Conservation (phyloP, 495 filamentous ascomycete species). For the Penicillium manginii region DNA sequence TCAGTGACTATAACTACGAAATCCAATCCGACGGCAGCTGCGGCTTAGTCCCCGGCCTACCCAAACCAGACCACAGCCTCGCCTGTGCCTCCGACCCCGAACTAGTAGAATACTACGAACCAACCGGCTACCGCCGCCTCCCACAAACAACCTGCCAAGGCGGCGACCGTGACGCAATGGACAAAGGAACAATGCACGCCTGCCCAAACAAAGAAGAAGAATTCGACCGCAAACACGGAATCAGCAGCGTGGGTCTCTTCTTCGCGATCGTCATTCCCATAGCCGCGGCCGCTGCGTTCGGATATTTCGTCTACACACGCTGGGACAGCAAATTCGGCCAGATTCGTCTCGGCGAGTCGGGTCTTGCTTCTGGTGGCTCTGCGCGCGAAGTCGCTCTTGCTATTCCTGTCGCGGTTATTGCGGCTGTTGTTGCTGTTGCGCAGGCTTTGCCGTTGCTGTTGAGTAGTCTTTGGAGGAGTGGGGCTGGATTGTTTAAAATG, state of each 20-base stretch:
- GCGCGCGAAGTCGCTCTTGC: conserved; percentile 67
- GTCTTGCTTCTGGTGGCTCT: neutral
- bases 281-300: conserved; percentile 64
- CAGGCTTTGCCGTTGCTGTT: conserved; percentile 74
- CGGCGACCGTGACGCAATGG: conserved; percentile 66
- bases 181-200: conserved; percentile 59
- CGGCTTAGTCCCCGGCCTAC: conserved; percentile 68
- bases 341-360: conserved; percentile 74
- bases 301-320: conserved; percentile 84
- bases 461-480: conserved; percentile 67
- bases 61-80: conserved; percentile 64
- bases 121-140: conserved; percentile 89
- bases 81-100: conserved; percentile 70
- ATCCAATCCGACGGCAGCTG: conserved; percentile 75
- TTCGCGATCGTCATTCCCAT: conserved; percentile 80
- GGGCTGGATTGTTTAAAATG: conserved; percentile 45
- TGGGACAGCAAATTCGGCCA: conserved; percentile 91
- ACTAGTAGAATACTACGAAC: conserved; percentile 72
- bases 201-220: conserved; percentile 81
- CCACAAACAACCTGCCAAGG: conserved; percentile 83
- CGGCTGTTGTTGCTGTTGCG: conserved; percentile 74
- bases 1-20: conserved; percentile 93
- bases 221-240: conserved; percentile 71
- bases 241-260: conserved; percentile 78
- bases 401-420: conserved; percentile 77